These are phyloP conservation scores for Allantophomopsis lycopodina DNA, from an alignment of 2,329 filamentous ascomycete genomes.

Conservation along the genomic window DNA sequence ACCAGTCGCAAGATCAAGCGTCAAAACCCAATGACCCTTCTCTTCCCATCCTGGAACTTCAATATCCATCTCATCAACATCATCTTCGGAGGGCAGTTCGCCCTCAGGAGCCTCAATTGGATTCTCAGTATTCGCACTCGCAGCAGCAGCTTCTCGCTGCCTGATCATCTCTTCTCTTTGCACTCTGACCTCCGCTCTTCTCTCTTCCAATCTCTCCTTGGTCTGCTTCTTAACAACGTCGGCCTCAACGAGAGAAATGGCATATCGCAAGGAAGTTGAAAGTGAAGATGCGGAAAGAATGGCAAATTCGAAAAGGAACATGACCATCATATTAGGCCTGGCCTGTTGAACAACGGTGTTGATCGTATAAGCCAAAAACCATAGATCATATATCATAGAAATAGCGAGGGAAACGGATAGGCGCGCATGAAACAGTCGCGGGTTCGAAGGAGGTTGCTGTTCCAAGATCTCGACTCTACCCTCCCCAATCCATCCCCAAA, in stretches of 20 bases:
- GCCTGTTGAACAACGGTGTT: conserved; percentile 75
- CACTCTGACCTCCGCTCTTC: conserved; percentile 53
- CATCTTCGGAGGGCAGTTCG: conserved; percentile 50
- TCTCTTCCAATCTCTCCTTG: conserved; percentile 49
- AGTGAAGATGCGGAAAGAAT: conserved; percentile 69
- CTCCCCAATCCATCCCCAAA: conserved; percentile 98
- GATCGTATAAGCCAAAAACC: conserved; percentile 70
- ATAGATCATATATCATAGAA: conserved; percentile 67
- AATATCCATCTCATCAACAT: conserved; percentile 84
- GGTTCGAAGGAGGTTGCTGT: conserved; percentile 86
- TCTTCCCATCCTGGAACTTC: conserved; percentile 95
- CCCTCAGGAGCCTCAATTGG: conserved; percentile 14
- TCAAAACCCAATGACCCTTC: conserved; percentile 86
- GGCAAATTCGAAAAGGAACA: conserved; percentile 98
- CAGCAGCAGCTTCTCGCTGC: conserved; percentile 20
- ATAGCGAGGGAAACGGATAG: conserved; percentile 66
- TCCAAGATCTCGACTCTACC: conserved; percentile 88
- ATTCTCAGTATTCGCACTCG: conserved; percentile 22
- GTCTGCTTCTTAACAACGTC: conserved; percentile 65
- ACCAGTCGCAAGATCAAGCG: conserved; percentile 74
- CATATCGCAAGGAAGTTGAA: conserved; percentile 68
- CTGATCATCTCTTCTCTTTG: conserved; percentile 34
- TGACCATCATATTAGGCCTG: conserved; percentile 98
- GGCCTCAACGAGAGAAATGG: conserved; percentile 65
- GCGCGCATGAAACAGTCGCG: conserved; percentile 73